A percentile compares a stretch with the other conserved stretches of the same genome.
These are phyloP conservation scores for Yarrowia bubula DNA, from an alignment of 805 yeast genomes.

Conservation along the genomic window DNA sequence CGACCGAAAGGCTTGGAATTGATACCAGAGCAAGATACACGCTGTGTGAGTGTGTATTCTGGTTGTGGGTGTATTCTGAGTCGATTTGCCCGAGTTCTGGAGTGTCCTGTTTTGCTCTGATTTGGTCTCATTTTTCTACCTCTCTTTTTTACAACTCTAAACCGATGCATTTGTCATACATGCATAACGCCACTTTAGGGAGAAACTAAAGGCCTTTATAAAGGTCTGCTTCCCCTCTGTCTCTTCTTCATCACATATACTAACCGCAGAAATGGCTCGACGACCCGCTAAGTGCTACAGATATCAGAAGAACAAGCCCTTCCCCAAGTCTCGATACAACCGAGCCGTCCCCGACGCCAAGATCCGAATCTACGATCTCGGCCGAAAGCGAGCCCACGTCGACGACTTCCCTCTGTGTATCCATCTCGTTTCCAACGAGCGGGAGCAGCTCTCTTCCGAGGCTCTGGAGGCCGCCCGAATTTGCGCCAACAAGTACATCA, in stretches of 20 bases:
- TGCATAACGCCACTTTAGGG: neutral
- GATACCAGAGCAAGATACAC: too few relatives aligned
- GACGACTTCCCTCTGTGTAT: conserved; percentile 99
- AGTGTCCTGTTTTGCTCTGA: too few relatives aligned
- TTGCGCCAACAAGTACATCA: conserved; percentile 99
- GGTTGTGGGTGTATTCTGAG: neutral
- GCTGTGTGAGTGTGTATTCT: neutral
- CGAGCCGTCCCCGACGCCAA: conserved; percentile 99
- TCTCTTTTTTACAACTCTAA: neutral
- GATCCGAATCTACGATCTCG: conserved; percentile 98
- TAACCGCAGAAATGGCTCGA: conserved; percentile 88
- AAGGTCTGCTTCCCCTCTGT: neutral
- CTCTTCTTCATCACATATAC: neutral
- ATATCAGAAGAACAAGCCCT: conserved; percentile 99
- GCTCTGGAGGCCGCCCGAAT: conserved; percentile 99
- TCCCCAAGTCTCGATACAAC: conserved; percentile 99
- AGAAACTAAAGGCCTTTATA: neutral
- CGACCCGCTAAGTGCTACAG: conserved; percentile 99
- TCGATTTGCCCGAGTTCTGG: too few relatives aligned
- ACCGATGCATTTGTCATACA: conserved; percentile 3
- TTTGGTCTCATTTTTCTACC: neutral
- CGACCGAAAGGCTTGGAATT: too few relatives aligned
- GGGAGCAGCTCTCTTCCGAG: conserved; percentile 98
- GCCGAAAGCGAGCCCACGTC: conserved; percentile 99
- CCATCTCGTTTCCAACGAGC: conserved; percentile 98